Percentiles rank a stretch among this genome's conserved stretches.
These are phyloP conservation scores for Globisporangium paddicum DNA, from an alignment of 352 stramenopile species.

Conservation along the genomic window DNA sequence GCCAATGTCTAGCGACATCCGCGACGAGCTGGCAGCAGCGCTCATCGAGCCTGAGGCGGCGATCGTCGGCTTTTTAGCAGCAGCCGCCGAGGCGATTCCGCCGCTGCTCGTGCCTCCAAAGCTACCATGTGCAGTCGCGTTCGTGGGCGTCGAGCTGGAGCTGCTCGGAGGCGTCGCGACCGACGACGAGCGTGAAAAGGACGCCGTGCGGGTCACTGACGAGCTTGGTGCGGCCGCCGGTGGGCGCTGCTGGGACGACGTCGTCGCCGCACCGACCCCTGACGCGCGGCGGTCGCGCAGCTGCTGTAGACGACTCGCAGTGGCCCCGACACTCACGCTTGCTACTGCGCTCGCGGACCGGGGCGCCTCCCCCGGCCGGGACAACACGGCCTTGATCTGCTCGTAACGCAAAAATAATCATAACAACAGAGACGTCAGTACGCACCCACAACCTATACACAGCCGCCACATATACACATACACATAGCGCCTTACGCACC, in stretches of 20 bases:
- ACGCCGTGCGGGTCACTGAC: conserved; percentile 2
- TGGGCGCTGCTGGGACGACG: conserved; percentile 6
- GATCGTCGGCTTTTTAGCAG: conserved; percentile 15
- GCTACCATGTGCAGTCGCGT: conserved; percentile 4
- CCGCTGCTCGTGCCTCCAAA: background rate
- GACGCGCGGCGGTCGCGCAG: conserved; percentile 24
- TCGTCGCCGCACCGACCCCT: conserved; percentile 14
- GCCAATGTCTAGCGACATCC: conserved; percentile 25
- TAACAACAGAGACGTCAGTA: conserved; percentile 3
- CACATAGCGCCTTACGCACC: conserved; percentile 3
- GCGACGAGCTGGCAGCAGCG: conserved; percentile 3
- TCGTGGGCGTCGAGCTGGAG: conserved; percentile 1
- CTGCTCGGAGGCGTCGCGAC: conserved; percentile 9
- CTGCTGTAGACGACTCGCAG: conserved; percentile 27
- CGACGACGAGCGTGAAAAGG: conserved; percentile 13
- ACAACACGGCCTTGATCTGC: conserved; percentile 31
- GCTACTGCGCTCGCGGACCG: background rate
- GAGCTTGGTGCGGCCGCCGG: conserved; percentile 12
- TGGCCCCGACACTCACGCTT: conserved; percentile 8
- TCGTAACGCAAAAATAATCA: background rate
- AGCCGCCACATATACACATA: background rate
- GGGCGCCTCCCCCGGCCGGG: conserved; percentile 8
- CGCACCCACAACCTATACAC: background rate
- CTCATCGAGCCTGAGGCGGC: conserved; percentile 5
- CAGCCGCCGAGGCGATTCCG: background rate